These are phyloP conservation scores for Leccinum broughii DNA, from an alignment of 768 basidiomycete genomes.

Conservation along the genomic window DNA sequence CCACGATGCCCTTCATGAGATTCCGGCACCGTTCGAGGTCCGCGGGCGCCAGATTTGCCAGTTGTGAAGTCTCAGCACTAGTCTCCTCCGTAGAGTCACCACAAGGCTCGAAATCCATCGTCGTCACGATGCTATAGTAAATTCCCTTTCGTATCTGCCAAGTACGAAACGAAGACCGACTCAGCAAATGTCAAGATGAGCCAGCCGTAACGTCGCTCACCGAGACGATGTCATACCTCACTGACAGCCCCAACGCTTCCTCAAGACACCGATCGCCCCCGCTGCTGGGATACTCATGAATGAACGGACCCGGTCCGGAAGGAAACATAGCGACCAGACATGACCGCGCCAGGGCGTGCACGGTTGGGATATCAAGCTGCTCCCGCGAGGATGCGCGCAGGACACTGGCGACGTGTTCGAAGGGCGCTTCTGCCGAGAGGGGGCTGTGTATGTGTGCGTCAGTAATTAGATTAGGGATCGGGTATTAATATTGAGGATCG, in stretches of 20 bases:
- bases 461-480: neutral
- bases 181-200: neutral
- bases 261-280: conserved; percentile 34
- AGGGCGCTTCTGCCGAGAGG: conserved; percentile 43
- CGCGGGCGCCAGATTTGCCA: conserved; percentile 30
- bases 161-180: neutral
- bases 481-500: neutral
- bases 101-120: conserved; percentile 53
- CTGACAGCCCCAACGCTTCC: conserved; percentile 55
- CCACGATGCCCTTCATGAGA: conserved; percentile 58
- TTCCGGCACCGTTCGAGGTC: conserved; percentile 42
- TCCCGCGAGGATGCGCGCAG: conserved; percentile 57
- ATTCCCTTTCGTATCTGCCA: conserved; percentile 59
- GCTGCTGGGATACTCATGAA: conserved; percentile 33
- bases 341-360: conserved; percentile 47
- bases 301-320: conserved; percentile 44
- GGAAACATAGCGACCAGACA: conserved; percentile 51
- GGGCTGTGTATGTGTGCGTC: conserved; percentile 39
- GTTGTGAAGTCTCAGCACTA: neutral
- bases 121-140: conserved; percentile 63
- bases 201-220: conserved; percentile 40
- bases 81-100: conserved; percentile 16
- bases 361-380: conserved; percentile 55
- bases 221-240: conserved; percentile 44
- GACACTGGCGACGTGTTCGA: conserved; percentile 51